Evolutionary conservation across 1,284 basidiomycete species (phyloP).

Genomic region (Cutaneotrichosporon cutaneum): DNA sequence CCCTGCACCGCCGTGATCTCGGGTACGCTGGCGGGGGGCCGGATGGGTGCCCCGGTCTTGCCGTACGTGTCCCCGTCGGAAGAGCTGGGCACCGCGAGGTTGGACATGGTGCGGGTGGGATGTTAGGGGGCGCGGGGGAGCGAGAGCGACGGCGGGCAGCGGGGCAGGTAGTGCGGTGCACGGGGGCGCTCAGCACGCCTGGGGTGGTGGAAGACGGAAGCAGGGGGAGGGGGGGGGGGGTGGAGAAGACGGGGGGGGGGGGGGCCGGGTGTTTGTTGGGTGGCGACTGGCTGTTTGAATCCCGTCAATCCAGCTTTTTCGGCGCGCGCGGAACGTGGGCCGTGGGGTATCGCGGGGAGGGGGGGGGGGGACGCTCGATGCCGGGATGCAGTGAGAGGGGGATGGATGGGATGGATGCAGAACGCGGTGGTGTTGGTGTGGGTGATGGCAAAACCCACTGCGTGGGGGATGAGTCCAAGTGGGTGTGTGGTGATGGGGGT

Average conservation of each 20-base stretch:
- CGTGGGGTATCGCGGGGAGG: background rate
- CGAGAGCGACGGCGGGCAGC: background rate
- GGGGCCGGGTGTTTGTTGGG: background rate
- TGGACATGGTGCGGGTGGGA: conserved; percentile 26
- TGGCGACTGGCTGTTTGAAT: conserved; percentile 1
- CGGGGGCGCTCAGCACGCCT: too few species aligned
- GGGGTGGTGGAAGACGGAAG: background rate
- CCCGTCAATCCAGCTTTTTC: background rate
- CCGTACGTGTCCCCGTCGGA: conserved; percentile 21
- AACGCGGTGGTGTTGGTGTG: conserved; percentile 1
- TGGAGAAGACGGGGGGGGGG: background rate
- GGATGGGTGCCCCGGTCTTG: conserved; percentile 24
- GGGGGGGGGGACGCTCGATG: background rate
- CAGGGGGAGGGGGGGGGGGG: background rate
- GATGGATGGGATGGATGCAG: conserved; percentile 7
- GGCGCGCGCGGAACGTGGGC: background rate
- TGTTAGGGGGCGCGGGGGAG: background rate
- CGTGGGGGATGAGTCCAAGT: background rate
- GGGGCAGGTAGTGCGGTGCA: background rate
- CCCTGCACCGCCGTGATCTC: conserved; percentile 91
- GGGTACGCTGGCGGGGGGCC: conserved; percentile 42
- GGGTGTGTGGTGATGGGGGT: background rate
- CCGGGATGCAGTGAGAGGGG: background rate
- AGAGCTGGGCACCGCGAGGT: conserved; percentile 29
- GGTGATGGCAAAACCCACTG: background rate